phyloP scores from a whole-genome alignment of 371 early-diverging fungal genomes.

The Mortierella sp. region DNA sequence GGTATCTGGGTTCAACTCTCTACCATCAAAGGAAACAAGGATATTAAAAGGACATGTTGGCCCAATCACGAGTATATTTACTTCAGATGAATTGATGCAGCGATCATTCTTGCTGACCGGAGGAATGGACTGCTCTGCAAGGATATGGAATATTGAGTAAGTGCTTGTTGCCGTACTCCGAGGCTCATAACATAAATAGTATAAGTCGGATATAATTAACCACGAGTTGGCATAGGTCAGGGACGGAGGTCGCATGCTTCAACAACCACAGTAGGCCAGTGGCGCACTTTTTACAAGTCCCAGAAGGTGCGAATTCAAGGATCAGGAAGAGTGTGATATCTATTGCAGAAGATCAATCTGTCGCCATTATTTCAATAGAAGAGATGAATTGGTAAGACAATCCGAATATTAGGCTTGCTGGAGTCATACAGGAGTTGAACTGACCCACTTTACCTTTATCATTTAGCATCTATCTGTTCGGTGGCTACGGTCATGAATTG shows the following conservation, averaged over 20 bases:
- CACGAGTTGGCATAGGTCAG: slow-evolving; percentile 59
- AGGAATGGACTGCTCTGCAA: slow-evolving; percentile 77
- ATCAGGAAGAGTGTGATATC: slow-evolving; percentile 75
- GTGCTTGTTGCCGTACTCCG: slow-evolving; percentile 4
- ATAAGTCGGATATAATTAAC: background rate
- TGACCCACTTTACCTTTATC: background rate
- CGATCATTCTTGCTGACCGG: slow-evolving; percentile 73
- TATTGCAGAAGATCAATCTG: slow-evolving; percentile 76
- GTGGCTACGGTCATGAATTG: slow-evolving; percentile 69
- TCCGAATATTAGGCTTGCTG: background rate
- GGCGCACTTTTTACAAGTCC: slow-evolving; percentile 71
- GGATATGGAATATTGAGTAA: slow-evolving; percentile 85
- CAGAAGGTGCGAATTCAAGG: slow-evolving; percentile 68
- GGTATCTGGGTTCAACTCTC: slow-evolving; percentile 33
- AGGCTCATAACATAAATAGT: background rate
- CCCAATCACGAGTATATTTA: slow-evolving; percentile 69
- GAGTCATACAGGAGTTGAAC: background rate
- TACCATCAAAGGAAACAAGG: slow-evolving; percentile 52
- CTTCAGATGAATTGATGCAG: slow-evolving; percentile 63
- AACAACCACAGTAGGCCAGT: slow-evolving; percentile 73
- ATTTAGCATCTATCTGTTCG: slow-evolving; percentile 69
- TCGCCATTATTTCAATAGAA: slow-evolving; percentile 80
- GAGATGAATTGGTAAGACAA: slow-evolving; percentile 75
- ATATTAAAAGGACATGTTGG: slow-evolving; percentile 64
- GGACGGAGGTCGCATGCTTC: slow-evolving; percentile 76